Percentiles rank a stretch among this genome's conserved stretches.
Evolutionary conservation across 805 yeast species (phyloP).

Genomic region (Yarrowia phangngaensis): DNA sequence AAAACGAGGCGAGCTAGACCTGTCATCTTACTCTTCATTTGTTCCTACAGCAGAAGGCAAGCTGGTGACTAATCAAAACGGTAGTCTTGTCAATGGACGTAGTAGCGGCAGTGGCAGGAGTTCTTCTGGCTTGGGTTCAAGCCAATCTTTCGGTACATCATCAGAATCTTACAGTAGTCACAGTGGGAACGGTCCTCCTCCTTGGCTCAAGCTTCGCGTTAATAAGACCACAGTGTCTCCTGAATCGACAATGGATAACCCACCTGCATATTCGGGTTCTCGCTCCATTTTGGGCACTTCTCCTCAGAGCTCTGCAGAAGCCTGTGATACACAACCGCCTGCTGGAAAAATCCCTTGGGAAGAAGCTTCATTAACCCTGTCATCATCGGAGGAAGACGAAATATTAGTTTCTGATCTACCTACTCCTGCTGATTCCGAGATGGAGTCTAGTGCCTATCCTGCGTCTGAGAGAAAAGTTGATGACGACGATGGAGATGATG

Average conservation of each 20-base stretch:
- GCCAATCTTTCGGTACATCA: conserved; percentile 18
- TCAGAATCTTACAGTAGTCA: conserved; percentile 7
- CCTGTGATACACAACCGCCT: conserved; percentile 8
- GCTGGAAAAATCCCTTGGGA: conserved; percentile 20
- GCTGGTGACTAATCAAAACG: neutral
- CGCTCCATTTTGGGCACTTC: conserved; percentile 20
- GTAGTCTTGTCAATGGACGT: neutral
- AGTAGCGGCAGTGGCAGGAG: conserved; percentile 25
- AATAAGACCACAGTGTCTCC: conserved; percentile 13
- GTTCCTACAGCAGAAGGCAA: conserved; percentile 7
- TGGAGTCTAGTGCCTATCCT: conserved; percentile 21
- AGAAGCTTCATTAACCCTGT: conserved; percentile 20
- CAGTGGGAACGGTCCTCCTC: conserved; percentile 11
- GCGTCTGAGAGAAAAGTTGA: neutral
- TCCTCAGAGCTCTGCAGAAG: conserved; percentile 24
- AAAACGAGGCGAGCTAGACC: conserved; percentile 12
- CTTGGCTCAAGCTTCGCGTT: conserved; percentile 22
- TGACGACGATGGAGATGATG: conserved; percentile 2
- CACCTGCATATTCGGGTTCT: conserved; percentile 21
- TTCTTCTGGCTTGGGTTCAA: conserved; percentile 21
- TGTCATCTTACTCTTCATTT: conserved; percentile 8
- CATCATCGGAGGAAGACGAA: conserved; percentile 17
- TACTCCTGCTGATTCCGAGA: conserved; percentile 21
- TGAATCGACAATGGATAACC: conserved; percentile 10
- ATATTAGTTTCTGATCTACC: conserved; percentile 11